Base-by-base conservation (phyloP, 169 alveolate genomes). In the Condylostoma magnum region DNA sequence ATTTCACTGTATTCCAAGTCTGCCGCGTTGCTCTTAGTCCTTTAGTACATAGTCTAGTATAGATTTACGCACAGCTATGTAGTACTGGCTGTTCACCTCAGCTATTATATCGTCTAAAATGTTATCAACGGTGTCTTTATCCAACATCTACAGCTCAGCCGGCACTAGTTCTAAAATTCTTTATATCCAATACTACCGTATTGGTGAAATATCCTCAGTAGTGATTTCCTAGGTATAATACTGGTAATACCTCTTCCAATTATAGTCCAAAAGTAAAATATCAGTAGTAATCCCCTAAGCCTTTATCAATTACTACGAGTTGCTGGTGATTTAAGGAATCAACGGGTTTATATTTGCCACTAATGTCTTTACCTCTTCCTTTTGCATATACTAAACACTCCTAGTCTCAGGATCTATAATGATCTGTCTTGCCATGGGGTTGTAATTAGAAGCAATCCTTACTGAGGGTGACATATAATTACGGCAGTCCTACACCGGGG, bases 131-230 rank as follows among this genome's bases (percentile, higher is more conserved):
- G 69, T 31, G 34, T 77, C 72, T 51, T 85, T 79, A 20, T 78
- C 86, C 8, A 89, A 77, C 12, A 84, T 79, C 44, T 84, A 80
- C 20, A 85, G 53, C 28, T 89, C 86, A 37, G 85, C 87, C 28
- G 95, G 95, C 22, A 89, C 83, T 20, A 89, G 75, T 41, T 89
- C 93, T 6, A 89, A 60, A 50, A 89, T 89, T 28, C 85, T 89
- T 30, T 79, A 46, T 1, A 85, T 87, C 95, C 95, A 89, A 52
- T 89, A 80, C 55, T 85, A 75, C 38, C 90, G 75, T 15, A 89
- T 82, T 2, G 90, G 90, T 5, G 95, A 91, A 34, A 89, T 84
- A 12, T 83, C 91, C 44, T 85, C 95, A 15, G 85, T 84, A 8
- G 90, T 74, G 10, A 89, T 89, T 76, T 89, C 95, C 43, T 85